Evolutionary conservation across 2,329 filamentous ascomycete species (phyloP), one percentile per base, ranked within the genome.

Genomic region (Xylaria sp.): DNA sequence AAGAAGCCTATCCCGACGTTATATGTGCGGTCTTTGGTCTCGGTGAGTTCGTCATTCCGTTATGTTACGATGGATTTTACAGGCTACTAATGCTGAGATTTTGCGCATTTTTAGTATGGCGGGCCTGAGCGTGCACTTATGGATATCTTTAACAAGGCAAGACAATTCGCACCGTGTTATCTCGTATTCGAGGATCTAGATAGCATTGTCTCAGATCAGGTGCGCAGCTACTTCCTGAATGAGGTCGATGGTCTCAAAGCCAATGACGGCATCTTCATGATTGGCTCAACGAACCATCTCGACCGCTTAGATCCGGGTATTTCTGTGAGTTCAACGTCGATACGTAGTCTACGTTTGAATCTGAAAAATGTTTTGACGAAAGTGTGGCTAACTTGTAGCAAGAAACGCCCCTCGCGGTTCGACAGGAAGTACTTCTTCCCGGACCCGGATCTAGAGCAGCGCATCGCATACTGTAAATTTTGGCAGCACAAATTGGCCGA

Each of bases 111-210:
- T 85, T 62, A 84, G 75, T 90, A 78, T 66, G 75, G 73, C 9
- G 90, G 89, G 0, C 89, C 89, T 0, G 88, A 91, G 79, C 84
- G 75, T 31, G 80, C 83, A 23, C 85, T 91, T 65, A 78, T 80
- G 25, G 65, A 79, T 20, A 87, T 91, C 62, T 91, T 91, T 74
- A 64, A 68, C 23, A 88, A 88, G 70, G 91, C 91, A 0, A 82
- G 91, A 25, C 82, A 86, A 71, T 85, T 86, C 69, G 88, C 91
- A 0, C 91, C 91, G 0, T 92, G 90, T 80, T 87, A 91, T 69
- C 85, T 93, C 3, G 88, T 93, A 49, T 91, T 93, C 67, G 91
- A 93, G 77, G 91, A 93, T 71, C 84, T 93, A 5, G 91, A 93
- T 76, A 89, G 86, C 9, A 85, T 92, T 41, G 86, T 93, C 54